Conservation (phyloP, 2,329 filamentous ascomycete genomes). For the Aspergillus intermedius region DNA sequence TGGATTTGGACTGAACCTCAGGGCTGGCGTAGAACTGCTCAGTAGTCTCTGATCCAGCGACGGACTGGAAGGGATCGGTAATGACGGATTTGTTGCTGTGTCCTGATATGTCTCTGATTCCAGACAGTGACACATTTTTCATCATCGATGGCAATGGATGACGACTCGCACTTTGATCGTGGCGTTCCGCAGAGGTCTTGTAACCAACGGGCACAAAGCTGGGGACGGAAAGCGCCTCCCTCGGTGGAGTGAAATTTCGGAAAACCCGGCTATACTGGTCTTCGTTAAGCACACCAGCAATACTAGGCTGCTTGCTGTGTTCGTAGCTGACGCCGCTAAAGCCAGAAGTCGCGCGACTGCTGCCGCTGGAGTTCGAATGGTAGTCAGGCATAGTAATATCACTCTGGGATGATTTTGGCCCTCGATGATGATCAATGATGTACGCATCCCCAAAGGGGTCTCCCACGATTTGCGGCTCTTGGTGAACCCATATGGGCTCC, state of each 20-base stretch:
- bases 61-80: too few relatives aligned
- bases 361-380: slow-evolving; percentile 33
- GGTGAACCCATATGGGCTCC: slow-evolving; percentile 24
- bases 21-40: too few relatives aligned
- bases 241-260: slow-evolving; percentile 32
- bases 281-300: slow-evolving; percentile 27
- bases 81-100: too few relatives aligned
- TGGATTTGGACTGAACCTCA: too few relatives aligned
- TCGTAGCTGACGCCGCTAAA: slow-evolving; percentile 37
- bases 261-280: slow-evolving; percentile 33
- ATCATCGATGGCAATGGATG: too few relatives aligned
- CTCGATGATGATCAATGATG: slow-evolving; percentile 23
- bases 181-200: too few relatives aligned
- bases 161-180: too few relatives aligned
- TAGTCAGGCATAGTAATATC: slow-evolving; percentile 48
- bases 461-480: slow-evolving; percentile 21
- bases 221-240: slow-evolving; percentile 10
- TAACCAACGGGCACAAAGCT: too few relatives aligned
- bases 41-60: too few relatives aligned
- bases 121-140: too few relatives aligned
- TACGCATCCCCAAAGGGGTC: slow-evolving; percentile 41
- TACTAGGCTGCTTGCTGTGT: slow-evolving; percentile 36
- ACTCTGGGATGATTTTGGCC: slow-evolving; percentile 33
- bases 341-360: slow-evolving; percentile 36
- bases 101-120: too few relatives aligned